Conservation (phyloP, 257 asterid species). For the Nemophila menziesii region DNA sequence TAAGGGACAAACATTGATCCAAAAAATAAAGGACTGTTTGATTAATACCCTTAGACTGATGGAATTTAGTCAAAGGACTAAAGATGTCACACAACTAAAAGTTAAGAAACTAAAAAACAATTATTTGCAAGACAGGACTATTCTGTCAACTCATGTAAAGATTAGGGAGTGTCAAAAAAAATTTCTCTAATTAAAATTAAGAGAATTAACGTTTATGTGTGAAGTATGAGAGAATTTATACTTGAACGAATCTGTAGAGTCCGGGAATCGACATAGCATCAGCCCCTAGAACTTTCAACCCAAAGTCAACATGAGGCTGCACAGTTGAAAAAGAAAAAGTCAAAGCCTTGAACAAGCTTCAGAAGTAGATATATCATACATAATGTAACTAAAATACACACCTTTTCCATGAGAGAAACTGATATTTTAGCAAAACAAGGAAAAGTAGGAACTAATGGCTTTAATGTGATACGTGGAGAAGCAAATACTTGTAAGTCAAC, state of each 20-base stretch:
- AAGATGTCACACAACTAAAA: too few relatives aligned
- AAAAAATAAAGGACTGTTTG: too few relatives aligned
- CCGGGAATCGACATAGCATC: constrained; percentile 98
- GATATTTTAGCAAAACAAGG: constrained; percentile 88
- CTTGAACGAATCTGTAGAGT: constrained; percentile 79
- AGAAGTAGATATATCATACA: neutral
- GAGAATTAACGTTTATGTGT: too few relatives aligned
- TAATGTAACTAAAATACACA: too few relatives aligned
- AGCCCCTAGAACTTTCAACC: constrained; percentile 82
- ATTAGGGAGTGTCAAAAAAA: neutral
- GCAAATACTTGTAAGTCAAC: constrained; percentile 95
- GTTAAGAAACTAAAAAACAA: too few relatives aligned
- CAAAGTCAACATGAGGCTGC: constrained; percentile 98
- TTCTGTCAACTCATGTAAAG: too few relatives aligned
- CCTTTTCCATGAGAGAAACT: constrained; percentile 95
- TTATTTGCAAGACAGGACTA: too few relatives aligned
- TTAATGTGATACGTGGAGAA: constrained; percentile 83
- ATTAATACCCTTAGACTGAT: too few relatives aligned
- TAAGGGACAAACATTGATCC: too few relatives aligned
- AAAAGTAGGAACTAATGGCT: constrained; percentile 88
- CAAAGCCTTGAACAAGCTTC: neutral
- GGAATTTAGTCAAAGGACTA: too few relatives aligned
- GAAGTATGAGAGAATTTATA: constrained; percentile 9
- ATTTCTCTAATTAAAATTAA: too few relatives aligned
- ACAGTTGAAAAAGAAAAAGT: neutral